These are phyloP conservation scores for Rubia tinctorum DNA, from an alignment of 305 asterid genomes.

Conservation along the genomic window DNA sequence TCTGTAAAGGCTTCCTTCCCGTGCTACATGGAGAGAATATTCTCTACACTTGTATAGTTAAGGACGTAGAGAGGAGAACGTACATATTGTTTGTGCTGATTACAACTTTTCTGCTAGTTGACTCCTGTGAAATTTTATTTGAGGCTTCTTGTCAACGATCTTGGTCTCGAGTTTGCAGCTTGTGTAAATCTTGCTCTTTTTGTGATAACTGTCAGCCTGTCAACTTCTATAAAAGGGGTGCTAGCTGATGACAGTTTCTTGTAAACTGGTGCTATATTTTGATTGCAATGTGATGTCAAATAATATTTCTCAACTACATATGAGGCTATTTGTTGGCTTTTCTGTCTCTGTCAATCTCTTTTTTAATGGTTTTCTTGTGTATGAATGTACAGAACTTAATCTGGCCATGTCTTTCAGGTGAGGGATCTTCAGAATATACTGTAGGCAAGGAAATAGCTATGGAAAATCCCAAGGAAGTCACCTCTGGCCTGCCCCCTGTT, in stretches of 20 bases:
- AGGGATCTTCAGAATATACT: slow-evolving; percentile 25
- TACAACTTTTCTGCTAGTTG: background rate
- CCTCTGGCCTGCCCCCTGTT: slow-evolving; percentile 25
- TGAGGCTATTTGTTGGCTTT: background rate
- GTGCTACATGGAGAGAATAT: slow-evolving; percentile 12
- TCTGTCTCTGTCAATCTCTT: background rate
- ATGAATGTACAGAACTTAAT: slow-evolving; percentile 17
- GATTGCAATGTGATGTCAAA: background rate
- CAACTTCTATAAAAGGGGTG: background rate
- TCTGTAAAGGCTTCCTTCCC: slow-evolving; percentile 21
- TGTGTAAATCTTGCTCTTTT: background rate
- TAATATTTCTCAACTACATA: background rate
- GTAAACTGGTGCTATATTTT: background rate
- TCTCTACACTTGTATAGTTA: background rate
- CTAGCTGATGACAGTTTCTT: background rate
- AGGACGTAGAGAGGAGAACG: background rate
- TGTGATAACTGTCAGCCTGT: background rate
- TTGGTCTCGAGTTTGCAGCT: background rate
- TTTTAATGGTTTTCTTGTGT: background rate
- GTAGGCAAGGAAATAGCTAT: slow-evolving; percentile 27
- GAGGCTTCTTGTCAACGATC: background rate
- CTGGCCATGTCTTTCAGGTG: slow-evolving; percentile 39
- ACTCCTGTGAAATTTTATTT: background rate
- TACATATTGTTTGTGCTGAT: slow-evolving; percentile 4
- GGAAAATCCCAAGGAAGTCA: slow-evolving; percentile 27